Evolutionary conservation across 192 early-diverging fungal genomes (phyloP).

Genomic region (Diversispora epigaea): DNA sequence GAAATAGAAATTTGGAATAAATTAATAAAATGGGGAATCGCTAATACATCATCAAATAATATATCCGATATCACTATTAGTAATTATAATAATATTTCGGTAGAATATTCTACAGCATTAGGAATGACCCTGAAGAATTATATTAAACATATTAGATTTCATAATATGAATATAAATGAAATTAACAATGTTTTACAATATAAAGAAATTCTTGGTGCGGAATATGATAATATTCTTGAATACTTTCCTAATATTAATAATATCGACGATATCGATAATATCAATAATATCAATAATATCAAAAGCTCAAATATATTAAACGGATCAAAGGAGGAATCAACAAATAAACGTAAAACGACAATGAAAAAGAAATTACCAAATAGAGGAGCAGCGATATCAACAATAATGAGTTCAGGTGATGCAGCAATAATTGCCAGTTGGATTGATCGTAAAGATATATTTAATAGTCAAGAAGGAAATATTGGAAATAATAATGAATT

Average conservation of each 20-base stretch:
- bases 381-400: slow-evolving; percentile 7
- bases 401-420: slow-evolving; percentile 3
- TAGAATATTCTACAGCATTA: neutral
- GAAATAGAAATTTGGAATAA: slow-evolving; percentile 20
- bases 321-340: too few relatives aligned
- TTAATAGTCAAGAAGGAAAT: too few relatives aligned
- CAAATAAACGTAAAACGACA: too few relatives aligned
- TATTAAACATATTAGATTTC: slow-evolving; percentile 8
- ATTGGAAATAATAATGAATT: too few relatives aligned
- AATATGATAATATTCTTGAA: neutral
- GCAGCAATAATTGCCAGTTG: slow-evolving; percentile 20
- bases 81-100: neutral
- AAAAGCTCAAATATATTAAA: too few relatives aligned
- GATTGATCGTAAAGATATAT: slow-evolving; percentile 23
- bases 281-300: too few relatives aligned
- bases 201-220: neutral
- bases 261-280: too few relatives aligned
- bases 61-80: too few relatives aligned
- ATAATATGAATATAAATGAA: neutral
- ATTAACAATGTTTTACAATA: neutral
- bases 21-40: slow-evolving; percentile 19
- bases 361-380: slow-evolving; percentile 5
- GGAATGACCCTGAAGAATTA: neutral
- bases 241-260: neutral
- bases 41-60: too few relatives aligned